Base-by-base conservation (phyloP, 2,329 filamentous ascomycete species). In the Basipetospora sp. region DNA sequence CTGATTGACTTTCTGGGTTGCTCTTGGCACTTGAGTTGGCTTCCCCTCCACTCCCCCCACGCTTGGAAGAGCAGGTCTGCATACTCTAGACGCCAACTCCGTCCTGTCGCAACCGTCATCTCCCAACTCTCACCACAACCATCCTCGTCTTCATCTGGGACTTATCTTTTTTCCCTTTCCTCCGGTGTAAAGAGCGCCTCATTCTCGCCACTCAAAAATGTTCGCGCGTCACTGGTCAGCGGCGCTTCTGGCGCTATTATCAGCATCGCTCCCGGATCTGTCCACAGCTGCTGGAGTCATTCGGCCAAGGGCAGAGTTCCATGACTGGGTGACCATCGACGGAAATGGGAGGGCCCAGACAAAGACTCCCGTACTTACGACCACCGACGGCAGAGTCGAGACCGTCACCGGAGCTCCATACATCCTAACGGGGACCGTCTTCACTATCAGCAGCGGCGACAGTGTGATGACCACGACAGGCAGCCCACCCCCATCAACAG, bases 261-360 rank as follows among this genome's bases (percentile, higher is more conserved):
- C 19, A 17, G 16, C 13, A 5, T 14, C 44, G 15, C 18, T 38
- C 29, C 30, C 41, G 9, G 18, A 39, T 5, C 32, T 38, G 4
- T 10, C 34, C 4, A 38, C 44, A 9, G 41, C 42, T 31, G 32
- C 34, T 5, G 42, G 36, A 8, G 19, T 45, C 14, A 27, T 41
- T 13, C 41, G 35, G 5, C 39, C 42, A 27, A 34, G 41, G 18
- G 40, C 29, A 10, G 31, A 36, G 11, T 40, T 44, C 26, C 38
- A 43, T 19, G 39, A 44, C 4, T 59, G 57, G 57, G 48, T 60
- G 19, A 51, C 51, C 3, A 42, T 60, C 37, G 50, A 56, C 42
- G 18, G 40, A 11, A 20, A 35, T 10, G 54, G 54, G 38, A 36
- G 31, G 5, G 46, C 47, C 5, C 36, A 37, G 18, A 59, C 57